Percentiles rank a stretch among this genome's conserved stretches.
phyloP scores from a whole-genome alignment of 805 yeast genomes.

The Saccharomycopsis oosterbeekiorum region DNA sequence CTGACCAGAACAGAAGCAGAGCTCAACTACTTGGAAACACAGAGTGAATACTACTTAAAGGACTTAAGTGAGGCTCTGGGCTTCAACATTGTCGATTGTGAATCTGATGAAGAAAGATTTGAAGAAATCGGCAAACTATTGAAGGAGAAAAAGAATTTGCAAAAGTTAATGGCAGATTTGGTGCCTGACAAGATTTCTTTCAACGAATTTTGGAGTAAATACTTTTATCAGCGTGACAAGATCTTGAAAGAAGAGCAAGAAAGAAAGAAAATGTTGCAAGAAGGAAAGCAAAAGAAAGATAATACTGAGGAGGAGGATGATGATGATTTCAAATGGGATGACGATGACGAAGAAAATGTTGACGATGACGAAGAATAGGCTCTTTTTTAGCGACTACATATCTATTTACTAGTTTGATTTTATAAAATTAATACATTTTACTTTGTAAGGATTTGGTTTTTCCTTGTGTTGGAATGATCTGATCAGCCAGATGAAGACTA shows the following conservation, averaged over 20 bases:
- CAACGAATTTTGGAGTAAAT: slow-evolving; percentile 64
- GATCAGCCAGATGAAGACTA: too few species aligned
- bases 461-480: too few species aligned
- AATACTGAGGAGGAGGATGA: slow-evolving; percentile 39
- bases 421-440: too few species aligned
- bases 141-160: slow-evolving; percentile 40
- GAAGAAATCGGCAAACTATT: slow-evolving; percentile 41
- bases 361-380: slow-evolving; percentile 20
- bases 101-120: slow-evolving; percentile 31
- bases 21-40: slow-evolving; percentile 42
- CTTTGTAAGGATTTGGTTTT: too few species aligned
- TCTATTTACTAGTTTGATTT: too few species aligned
- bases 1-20: slow-evolving; percentile 57
- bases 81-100: slow-evolving; percentile 32
- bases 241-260: slow-evolving; percentile 54
- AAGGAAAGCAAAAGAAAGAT: slow-evolving; percentile 41
- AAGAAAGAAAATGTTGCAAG: slow-evolving; percentile 51
- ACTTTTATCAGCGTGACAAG: slow-evolving; percentile 43
- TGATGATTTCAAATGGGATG: slow-evolving; percentile 31
- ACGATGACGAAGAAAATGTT: slow-evolving; percentile 29
- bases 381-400: too few species aligned
- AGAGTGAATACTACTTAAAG: slow-evolving; percentile 33
- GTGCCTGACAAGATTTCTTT: slow-evolving; percentile 59
- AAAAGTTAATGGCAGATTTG: slow-evolving; percentile 44
- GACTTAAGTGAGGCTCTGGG: slow-evolving; percentile 24